Evolutionary conservation across 805 yeast genomes (phyloP), one percentile per base, ranked within the genome.

Genomic region (Spathaspora passalidarum): DNA sequence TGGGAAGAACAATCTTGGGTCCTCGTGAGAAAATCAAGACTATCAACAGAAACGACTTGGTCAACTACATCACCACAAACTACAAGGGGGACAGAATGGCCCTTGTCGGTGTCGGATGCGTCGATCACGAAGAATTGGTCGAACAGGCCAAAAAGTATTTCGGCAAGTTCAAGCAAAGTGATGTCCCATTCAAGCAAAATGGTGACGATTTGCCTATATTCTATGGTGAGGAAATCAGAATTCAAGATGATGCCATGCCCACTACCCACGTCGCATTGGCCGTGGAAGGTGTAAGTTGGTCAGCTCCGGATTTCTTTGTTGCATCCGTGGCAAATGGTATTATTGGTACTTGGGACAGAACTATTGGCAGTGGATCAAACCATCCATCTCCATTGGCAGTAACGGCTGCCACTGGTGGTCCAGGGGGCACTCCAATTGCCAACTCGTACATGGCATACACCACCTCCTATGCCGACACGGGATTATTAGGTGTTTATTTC

Each of bases 211-310:
- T 85, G 38, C 97, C 98, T 4, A 73, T 78, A 14, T 94, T 94
- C 63, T 71, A 81, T 51, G 92, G 96, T 38, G 92, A 90, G 47
- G 97, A 94, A 66, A 81, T 86, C 48, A 83, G 90, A 57, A 78
- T 90, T 47, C 84, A 84, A 56, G 97, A 94, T 56, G 81, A 81
- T 51, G 73, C 94, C 1, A 69, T 94, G 58, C 96, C 97, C 25
- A 82, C 82, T 6, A 90, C 97, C 1, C 95, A 94, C 67, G 80
- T 91, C 45, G 99, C 97, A 4, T 70, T 94, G 44, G 94, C 97
- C 10, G 84, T 94, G n/a, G 98, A 94, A 73, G 98, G 99, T 56
- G 97, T 91, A 19, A 85, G 96, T 32, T 94, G 99, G 99, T 85
- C 87, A 32, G 88, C 94, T 2, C 89, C 95, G 9, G 97, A 94